phyloP scores from a whole-genome alignment of 495 filamentous ascomycete genomes.

The Penicillium odoratum region DNA sequence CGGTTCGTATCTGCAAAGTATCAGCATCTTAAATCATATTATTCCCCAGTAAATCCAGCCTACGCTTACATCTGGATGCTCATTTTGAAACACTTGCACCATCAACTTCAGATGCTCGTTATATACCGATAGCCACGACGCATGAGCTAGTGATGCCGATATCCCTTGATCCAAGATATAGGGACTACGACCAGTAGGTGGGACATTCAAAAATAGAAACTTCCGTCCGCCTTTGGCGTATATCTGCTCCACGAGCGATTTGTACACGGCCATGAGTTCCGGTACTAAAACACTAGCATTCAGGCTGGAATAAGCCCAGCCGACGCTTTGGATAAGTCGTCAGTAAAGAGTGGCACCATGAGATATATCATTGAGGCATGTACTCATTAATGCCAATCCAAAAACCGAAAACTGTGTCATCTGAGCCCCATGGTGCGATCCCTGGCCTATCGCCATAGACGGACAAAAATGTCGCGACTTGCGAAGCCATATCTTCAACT shows the following conservation, averaged over 20 bases:
- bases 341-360: neutral
- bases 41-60: neutral
- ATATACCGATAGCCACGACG: conserved; percentile 33
- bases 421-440: conserved; percentile 58
- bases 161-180: conserved; percentile 38
- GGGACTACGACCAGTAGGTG: conserved; percentile 68
- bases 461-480: conserved; percentile 31
- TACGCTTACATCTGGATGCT: conserved; percentile 28
- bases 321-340: conserved; percentile 42
- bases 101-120: conserved; percentile 30
- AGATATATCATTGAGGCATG: conserved; percentile 1
- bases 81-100: conserved; percentile 25
- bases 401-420: conserved; percentile 63
- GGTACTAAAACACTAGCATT: conserved; percentile 45
- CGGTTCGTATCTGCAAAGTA: conserved; percentile 14
- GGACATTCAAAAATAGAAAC: conserved; percentile 75
- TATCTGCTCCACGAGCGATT: conserved; percentile 52
- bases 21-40: neutral
- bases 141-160: conserved; percentile 23
- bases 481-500: conserved; percentile 30
- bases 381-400: conserved; percentile 83
- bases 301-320: conserved; percentile 58
- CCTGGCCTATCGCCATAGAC: conserved; percentile 31
- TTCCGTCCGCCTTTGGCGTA: conserved; percentile 68
- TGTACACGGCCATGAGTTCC: conserved; percentile 60